A percentile compares a stretch with the other conserved stretches of the same genome.
Evolutionary conservation across 495 filamentous ascomycete species (phyloP).

Genomic region (Astrocystis sublimbata): DNA sequence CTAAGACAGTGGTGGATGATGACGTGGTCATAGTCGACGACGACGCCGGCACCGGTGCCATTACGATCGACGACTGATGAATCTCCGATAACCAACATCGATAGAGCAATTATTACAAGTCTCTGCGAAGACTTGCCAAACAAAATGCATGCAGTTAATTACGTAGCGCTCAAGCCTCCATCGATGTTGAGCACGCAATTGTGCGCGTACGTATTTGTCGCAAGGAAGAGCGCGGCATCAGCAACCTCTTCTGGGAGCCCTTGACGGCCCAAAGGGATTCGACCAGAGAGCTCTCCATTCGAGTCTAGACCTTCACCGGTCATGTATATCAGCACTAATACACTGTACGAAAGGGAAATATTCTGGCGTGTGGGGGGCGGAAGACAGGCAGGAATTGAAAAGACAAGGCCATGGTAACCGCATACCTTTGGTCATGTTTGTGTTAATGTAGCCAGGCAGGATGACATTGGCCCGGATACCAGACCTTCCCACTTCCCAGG

Average conservation of each 20-base stretch:
- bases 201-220: slow-evolving; percentile 75
- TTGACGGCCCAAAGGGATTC: slow-evolving; percentile 70
- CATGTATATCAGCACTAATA: slow-evolving; percentile 35
- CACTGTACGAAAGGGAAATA: slow-evolving; percentile 19
- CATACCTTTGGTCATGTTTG: slow-evolving; percentile 72
- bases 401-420: slow-evolving; percentile 19
- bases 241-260: slow-evolving; percentile 71
- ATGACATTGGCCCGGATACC: slow-evolving; percentile 75
- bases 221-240: slow-evolving; percentile 78
- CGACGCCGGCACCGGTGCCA: slow-evolving; percentile 63
- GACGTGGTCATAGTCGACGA: slow-evolving; percentile 54
- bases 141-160: slow-evolving; percentile 20
- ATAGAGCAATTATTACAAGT: background rate
- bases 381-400: slow-evolving; percentile 20
- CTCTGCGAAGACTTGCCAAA: background rate
- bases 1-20: slow-evolving; percentile 38
- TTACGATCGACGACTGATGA: slow-evolving; percentile 67
- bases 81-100: background rate
- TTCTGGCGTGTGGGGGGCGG: slow-evolving; percentile 2
- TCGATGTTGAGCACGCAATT: slow-evolving; percentile 87
- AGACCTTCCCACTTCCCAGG: slow-evolving; percentile 59
- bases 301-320: slow-evolving; percentile 29
- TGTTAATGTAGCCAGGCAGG: slow-evolving; percentile 80
- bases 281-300: slow-evolving; percentile 29
- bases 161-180: slow-evolving; percentile 73